Evolutionary conservation across 2,329 filamentous ascomycete genomes (phyloP).

Genomic region (Colletotrichum horii): DNA sequence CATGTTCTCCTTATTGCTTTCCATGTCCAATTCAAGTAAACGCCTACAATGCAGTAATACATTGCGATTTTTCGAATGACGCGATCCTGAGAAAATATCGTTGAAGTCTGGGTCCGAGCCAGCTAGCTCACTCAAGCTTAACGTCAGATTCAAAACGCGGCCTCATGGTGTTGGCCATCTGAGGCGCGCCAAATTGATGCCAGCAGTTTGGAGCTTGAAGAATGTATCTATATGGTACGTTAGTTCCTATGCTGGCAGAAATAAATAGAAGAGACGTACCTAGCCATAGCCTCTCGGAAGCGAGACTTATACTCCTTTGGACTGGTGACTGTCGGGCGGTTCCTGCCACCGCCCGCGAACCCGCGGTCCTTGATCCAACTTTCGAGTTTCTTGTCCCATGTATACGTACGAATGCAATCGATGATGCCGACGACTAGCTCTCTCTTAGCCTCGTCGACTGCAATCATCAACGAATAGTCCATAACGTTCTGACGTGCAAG

Average conservation of each 20-base stretch:
- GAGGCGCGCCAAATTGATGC: slow-evolving; percentile 65
- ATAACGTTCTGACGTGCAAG: slow-evolving; percentile 95
- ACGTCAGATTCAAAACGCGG: slow-evolving; percentile 21
- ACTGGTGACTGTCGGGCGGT: slow-evolving; percentile 92
- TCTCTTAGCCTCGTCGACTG: slow-evolving; percentile 87
- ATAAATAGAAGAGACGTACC: slow-evolving; percentile 58
- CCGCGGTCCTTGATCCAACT: slow-evolving; percentile 99
- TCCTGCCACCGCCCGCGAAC: slow-evolving; percentile 75
- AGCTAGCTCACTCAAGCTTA: background rate
- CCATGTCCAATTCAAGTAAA: background rate
- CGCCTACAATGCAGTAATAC: slow-evolving; percentile 4
- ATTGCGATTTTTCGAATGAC: background rate
- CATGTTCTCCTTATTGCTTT: background rate
- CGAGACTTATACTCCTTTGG: slow-evolving; percentile 97
- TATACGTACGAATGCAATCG: slow-evolving; percentile 97
- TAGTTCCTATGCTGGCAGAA: background rate
- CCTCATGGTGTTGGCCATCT: slow-evolving; percentile 13
- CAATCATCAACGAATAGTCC: slow-evolving; percentile 99
- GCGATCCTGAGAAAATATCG: background rate
- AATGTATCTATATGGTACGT: slow-evolving; percentile 61
- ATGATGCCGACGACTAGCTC: slow-evolving; percentile 98
- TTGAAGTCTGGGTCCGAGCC: background rate
- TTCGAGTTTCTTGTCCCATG: slow-evolving; percentile 99
- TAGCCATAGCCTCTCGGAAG: slow-evolving; percentile 95
- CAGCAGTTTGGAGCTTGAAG: slow-evolving; percentile 78